Evolutionary conservation across 2,329 filamentous ascomycete genomes (phyloP).

Genomic region (Exophiala sp.): DNA sequence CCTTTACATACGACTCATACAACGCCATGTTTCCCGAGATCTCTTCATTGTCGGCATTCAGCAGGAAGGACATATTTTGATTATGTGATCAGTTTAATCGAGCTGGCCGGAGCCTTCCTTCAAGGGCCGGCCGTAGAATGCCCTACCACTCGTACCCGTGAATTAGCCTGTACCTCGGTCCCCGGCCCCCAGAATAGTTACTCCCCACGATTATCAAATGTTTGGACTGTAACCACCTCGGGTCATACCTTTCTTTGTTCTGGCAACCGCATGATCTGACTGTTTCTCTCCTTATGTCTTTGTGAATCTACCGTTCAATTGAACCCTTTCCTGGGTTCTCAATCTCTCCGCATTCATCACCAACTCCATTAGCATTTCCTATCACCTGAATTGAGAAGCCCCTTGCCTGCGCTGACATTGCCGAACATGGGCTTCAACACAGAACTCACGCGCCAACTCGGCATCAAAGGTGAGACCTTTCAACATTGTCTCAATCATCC

Average conservation of each 20-base stretch:
- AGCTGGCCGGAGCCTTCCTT: not conserved
- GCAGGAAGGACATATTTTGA: too few relatives aligned
- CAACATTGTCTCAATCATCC: slow-evolving; percentile 2
- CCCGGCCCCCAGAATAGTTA: slow-evolving; percentile 3
- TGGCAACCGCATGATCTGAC: slow-evolving; percentile 1
- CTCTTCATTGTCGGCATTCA: too few relatives aligned
- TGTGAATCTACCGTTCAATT: too few relatives aligned
- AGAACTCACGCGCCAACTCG: slow-evolving; percentile 59
- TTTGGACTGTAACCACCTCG: slow-evolving; percentile 9
- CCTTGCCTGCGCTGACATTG: not conserved
- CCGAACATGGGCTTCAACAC: slow-evolving; percentile 61
- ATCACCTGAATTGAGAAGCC: too few relatives aligned
- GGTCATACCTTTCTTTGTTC: not conserved
- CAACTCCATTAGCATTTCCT: not conserved
- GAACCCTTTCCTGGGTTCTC: not conserved
- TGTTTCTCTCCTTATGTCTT: not conserved
- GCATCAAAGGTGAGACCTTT: slow-evolving; percentile 42
- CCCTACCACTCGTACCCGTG: not conserved
- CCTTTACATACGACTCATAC: too few relatives aligned
- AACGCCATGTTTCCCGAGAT: too few relatives aligned
- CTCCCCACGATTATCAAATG: not conserved
- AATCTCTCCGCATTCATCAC: not conserved
- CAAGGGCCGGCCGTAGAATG: not conserved
- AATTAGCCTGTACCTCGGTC: slow-evolving; percentile 10
- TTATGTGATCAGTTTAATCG: too few relatives aligned